Percentiles rank a stretch among this genome's conserved stretches.
Conservation (phyloP, 106 monocot genomes). For the Dactylorhiza incarnata region DNA sequence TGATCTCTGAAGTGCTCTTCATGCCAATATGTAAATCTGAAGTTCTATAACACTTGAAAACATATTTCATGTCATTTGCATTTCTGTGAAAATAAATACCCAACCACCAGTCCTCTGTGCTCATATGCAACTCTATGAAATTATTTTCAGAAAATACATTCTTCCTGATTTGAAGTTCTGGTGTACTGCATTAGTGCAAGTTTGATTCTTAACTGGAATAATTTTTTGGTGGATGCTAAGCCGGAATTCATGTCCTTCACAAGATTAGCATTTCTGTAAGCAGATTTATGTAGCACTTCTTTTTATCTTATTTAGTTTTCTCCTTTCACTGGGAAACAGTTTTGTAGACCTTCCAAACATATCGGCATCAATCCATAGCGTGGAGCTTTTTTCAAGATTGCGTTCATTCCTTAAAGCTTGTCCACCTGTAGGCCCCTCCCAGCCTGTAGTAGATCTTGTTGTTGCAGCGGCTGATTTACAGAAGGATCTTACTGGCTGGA, state of each 20-base stretch:
- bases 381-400: constrained; percentile 62
- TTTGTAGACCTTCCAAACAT: constrained; percentile 81
- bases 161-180: neutral
- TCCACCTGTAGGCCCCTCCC: constrained; percentile 67
- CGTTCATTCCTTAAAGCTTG: constrained; percentile 72
- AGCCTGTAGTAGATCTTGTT: constrained; percentile 72
- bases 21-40: neutral
- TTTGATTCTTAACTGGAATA: neutral
- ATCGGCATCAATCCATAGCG: constrained; percentile 68
- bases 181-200: neutral
- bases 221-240: neutral
- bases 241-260: neutral
- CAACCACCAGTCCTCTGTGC: neutral
- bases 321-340: constrained; percentile 17
- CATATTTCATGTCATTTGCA: no score
- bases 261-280: neutral
- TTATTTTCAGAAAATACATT: neutral
- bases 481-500: constrained; percentile 76
- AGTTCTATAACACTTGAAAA: neutral
- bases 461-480: constrained; percentile 83
- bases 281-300: neutral
- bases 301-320: neutral
- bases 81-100: no score
- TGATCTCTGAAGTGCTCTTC: neutral
- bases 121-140: neutral